phyloP scores from a whole-genome alignment of 257 asterid species.

The Ballota nigra region DNA sequence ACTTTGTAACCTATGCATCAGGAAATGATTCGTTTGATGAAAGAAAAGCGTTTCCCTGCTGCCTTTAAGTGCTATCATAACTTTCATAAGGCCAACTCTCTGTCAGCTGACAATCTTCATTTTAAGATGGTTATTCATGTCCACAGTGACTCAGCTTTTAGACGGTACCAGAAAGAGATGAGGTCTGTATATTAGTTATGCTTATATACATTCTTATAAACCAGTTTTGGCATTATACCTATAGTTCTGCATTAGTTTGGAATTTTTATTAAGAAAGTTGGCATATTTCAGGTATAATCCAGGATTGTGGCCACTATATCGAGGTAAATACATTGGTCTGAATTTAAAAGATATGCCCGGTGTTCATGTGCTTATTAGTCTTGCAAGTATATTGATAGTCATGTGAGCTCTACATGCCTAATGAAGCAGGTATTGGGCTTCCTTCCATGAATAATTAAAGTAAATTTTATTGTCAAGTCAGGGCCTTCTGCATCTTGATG shows the following conservation, averaged over 20 bases:
- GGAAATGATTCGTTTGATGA: conserved; percentile 91
- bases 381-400: conserved; percentile 3
- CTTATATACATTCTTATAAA: not conserved
- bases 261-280: conserved; percentile 17
- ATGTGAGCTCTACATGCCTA: not conserved
- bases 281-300: conserved; percentile 66
- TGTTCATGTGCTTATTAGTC: conserved; percentile 20
- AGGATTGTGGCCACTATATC: conserved; percentile 94
- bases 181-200: conserved; percentile 40
- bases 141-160: conserved; percentile 82
- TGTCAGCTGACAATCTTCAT: conserved; percentile 66
- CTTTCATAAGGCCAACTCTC: conserved; percentile 59
- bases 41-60: conserved; percentile 74
- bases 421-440: conserved; percentile 8
- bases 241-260: conserved; percentile 5
- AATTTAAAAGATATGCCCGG: not conserved
- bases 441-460: not conserved
- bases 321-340: conserved; percentile 51
- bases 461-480: not conserved
- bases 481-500: conserved; percentile 19
- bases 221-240: conserved; percentile 12
- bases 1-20: conserved; percentile 31
- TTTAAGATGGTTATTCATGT: conserved; percentile 97
- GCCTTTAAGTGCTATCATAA: conserved; percentile 84
- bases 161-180: conserved; percentile 95